Evolutionary conservation across 768 basidiomycete species (phyloP).

Genomic region (Austroboletus eburneus): DNA sequence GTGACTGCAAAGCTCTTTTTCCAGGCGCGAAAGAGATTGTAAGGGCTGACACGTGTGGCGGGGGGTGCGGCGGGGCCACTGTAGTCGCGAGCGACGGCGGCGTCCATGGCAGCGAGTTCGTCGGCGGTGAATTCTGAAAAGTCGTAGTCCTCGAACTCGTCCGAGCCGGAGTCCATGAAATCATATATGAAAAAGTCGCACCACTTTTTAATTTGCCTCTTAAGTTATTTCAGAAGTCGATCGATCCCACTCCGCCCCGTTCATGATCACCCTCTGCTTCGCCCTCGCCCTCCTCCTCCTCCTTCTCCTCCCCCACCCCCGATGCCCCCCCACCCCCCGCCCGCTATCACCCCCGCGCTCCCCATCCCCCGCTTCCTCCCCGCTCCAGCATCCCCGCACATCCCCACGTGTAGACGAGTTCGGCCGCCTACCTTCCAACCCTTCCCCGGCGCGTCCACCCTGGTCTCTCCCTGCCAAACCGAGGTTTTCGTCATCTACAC

Average conservation of each 20-base stretch:
- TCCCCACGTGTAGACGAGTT: conserved; percentile 15
- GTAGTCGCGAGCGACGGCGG: conserved; percentile 11
- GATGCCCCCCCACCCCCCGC: too few species aligned
- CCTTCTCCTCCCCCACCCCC: background rate
- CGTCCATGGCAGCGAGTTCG: conserved; percentile 43
- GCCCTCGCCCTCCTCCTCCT: conserved; percentile 1
- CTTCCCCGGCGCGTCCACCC: conserved; percentile 3
- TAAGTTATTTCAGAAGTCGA: too few species aligned
- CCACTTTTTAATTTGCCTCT: too few species aligned
- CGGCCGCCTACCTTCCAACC: background rate
- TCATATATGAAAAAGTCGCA: too few species aligned
- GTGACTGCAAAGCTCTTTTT: conserved; percentile 52
- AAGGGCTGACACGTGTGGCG: conserved; percentile 36
- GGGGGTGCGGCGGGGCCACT: conserved; percentile 33
- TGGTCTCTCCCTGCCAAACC: conserved; percentile 4
- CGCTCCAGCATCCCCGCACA: conserved; percentile 2
- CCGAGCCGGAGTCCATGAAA: conserved; percentile 18
- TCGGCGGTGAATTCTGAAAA: conserved; percentile 55
- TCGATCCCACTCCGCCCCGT: too few species aligned
- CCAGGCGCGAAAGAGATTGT: conserved; percentile 40
- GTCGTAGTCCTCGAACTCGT: conserved; percentile 47
- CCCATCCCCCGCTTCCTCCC: background rate
- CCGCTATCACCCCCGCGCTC: background rate
- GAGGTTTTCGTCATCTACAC: conserved; percentile 3
- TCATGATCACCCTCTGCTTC: conserved; percentile 3